A percentile compares a stretch with the other conserved stretches of the same genome.
These are phyloP conservation scores for Quercus ilex DNA, from an alignment of 306 rosid genomes.

Conservation along the genomic window DNA sequence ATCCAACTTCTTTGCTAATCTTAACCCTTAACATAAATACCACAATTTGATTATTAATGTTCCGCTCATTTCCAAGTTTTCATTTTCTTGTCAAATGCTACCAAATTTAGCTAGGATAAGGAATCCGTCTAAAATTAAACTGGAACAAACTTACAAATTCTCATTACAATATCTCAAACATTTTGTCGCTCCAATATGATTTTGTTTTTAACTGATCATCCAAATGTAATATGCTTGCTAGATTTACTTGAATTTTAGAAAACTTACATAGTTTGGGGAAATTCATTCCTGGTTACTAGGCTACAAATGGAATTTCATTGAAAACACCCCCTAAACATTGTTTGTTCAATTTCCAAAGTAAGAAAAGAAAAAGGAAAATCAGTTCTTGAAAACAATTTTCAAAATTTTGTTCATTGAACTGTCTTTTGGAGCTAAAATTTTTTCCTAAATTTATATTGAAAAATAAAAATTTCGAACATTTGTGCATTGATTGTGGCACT, in stretches of 20 bases:
- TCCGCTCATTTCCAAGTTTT: not conserved
- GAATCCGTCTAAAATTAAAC: not conserved
- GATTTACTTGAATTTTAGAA: not conserved
- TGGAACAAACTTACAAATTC: not conserved
- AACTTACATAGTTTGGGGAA: not conserved
- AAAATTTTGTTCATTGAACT: no score
- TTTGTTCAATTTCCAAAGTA: not conserved
- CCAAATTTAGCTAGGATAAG: not conserved
- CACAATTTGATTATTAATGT: not conserved
- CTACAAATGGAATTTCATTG: not conserved
- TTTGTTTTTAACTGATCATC: not conserved
- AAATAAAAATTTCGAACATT: no score
- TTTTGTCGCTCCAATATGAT: not conserved
- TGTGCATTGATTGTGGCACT: no score
- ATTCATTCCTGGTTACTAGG: not conserved
- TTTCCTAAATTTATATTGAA: no score
- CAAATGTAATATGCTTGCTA: not conserved
- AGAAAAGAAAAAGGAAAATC: no score
- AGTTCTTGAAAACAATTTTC: no score
- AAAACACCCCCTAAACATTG: constrained; percentile 4
- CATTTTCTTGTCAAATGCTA: constrained; percentile 10
- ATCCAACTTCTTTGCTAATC: no score
- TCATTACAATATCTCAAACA: not conserved
- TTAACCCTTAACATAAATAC: not conserved
- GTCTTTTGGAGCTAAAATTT: no score